phyloP scores from a whole-genome alignment of 106 monocot species.

The Apostasia ramifera region DNA sequence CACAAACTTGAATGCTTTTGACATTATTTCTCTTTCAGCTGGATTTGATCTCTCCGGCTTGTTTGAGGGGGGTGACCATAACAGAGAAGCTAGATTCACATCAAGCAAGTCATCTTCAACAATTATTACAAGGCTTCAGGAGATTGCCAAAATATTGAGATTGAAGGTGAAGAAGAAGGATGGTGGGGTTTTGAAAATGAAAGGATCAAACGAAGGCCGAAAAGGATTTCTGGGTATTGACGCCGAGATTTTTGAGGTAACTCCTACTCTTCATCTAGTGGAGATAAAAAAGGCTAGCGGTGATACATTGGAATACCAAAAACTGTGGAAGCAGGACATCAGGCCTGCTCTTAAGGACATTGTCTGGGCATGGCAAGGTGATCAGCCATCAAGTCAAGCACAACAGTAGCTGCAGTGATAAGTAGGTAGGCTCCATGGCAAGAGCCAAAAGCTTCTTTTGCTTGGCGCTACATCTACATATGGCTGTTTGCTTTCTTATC shows the following conservation, averaged over 20 bases:
- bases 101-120: slow-evolving; percentile 10
- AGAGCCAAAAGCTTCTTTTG: too few relatives aligned
- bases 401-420: background rate
- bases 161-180: slow-evolving; percentile 35
- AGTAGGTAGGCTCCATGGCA: too few relatives aligned
- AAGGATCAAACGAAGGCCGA: slow-evolving; percentile 7
- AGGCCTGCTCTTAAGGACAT: slow-evolving; percentile 17
- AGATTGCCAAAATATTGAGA: slow-evolving; percentile 13
- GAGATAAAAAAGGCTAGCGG: slow-evolving; percentile 24
- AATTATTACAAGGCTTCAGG: slow-evolving; percentile 25
- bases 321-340: slow-evolving; percentile 21
- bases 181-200: slow-evolving; percentile 28
- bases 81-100: slow-evolving; percentile 13
- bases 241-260: slow-evolving; percentile 30
- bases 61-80: slow-evolving; percentile 12
- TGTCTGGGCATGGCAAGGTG: slow-evolving; percentile 20
- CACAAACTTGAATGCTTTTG: slow-evolving; percentile 25
- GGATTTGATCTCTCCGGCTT: slow-evolving; percentile 34
- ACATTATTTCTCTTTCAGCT: slow-evolving; percentile 31
- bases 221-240: slow-evolving; percentile 21
- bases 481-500: too few relatives aligned
- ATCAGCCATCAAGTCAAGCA: slow-evolving; percentile 2
- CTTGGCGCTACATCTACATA: too few relatives aligned
- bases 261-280: slow-evolving; percentile 24
- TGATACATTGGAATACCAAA: slow-evolving; percentile 33